Evolutionary conservation across 2,329 filamentous ascomycete genomes (phyloP), one percentile per base, ranked within the genome.

Genomic region (Ophioceras dolichostomum): DNA sequence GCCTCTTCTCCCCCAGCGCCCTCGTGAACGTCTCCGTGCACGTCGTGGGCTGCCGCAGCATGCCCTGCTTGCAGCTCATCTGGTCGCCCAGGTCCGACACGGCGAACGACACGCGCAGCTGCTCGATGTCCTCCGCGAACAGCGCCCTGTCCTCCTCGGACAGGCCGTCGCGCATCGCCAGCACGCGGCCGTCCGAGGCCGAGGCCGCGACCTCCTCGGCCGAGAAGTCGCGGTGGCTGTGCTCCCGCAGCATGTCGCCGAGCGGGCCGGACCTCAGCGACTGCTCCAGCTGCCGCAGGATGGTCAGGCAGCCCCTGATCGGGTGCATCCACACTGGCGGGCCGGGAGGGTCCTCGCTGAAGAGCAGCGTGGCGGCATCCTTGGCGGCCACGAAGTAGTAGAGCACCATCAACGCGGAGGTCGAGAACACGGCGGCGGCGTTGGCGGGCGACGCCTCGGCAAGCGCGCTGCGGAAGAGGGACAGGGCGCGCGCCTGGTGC

Each of bases 301-400:
- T 40, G 3, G 41, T 39, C 8, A 42, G 41, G 36, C 41, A 44
- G 19, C 49, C 47, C 10, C 48, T 46, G 17, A 51, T 41, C 2
- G 49, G 44, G 1, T 43, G 14, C 19, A 52, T 40, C 49, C 49
- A 52, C 38, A 49, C 45, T 12, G 49, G 43, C 16, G 49, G 42
- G 10, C 40, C 32, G 9, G 41, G 37, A 3, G 46, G 39, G 14
- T 47, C 44, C 14, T 44, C 39, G 36, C 41, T 47, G 38, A 48
- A 46, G 16, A 51, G 40, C 1, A 51, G 44, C 21, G 44, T 42
- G 18, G 37, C 34, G 10, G 47, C 39, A n/a, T 50, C 45, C 24
- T 36, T 40, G n/a, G 45, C 40, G 1, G 42, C 43, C 2, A 45
- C 45, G 32, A 51, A 49, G 35, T 48, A 44, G 22, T 48, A 49